Conservation (phyloP, 2,329 filamentous ascomycete genomes). For the Diaporthe sp. region DNA sequence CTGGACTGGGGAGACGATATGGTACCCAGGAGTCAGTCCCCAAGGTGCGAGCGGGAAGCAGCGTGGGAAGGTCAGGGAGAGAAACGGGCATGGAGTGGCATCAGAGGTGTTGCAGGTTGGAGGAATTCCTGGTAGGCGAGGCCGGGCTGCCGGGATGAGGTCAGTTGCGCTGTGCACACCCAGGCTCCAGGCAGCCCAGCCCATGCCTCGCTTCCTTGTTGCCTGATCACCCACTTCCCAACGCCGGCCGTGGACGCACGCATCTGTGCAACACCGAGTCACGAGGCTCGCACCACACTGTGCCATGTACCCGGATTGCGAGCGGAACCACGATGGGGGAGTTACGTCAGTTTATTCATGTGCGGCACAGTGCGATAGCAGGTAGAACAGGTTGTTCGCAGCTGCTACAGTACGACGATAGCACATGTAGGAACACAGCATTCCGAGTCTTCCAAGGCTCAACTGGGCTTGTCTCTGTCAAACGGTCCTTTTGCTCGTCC, state of each 20-base stretch:
- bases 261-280: not conserved
- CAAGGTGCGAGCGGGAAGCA: not conserved
- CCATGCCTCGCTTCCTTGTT: not conserved
- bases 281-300: constrained; percentile 5
- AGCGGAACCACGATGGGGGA: too few relatives aligned
- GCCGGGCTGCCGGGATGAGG: constrained; percentile 27
- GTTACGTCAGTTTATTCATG: constrained; percentile 5
- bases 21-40: not conserved
- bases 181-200: not conserved
- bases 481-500: not conserved
- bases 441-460: not conserved
- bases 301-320: not conserved
- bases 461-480: not conserved
- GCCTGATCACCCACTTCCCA: constrained; percentile 1
- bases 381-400: not conserved
- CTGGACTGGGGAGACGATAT: constrained; percentile 5
- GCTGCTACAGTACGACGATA: constrained; percentile 1
- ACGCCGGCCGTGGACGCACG: not conserved
- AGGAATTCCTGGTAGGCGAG: constrained; percentile 18
- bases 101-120: constrained; percentile 31
- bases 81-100: constrained; percentile 20
- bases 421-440: not conserved
- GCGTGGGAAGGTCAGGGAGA: constrained; percentile 4
- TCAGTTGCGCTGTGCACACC: constrained; percentile 9
- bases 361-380: not conserved